Percentiles rank a stretch among this genome's conserved stretches.
phyloP scores from a whole-genome alignment of 2,329 filamentous ascomycete species.

The Leptographium galeiforme region DNA sequence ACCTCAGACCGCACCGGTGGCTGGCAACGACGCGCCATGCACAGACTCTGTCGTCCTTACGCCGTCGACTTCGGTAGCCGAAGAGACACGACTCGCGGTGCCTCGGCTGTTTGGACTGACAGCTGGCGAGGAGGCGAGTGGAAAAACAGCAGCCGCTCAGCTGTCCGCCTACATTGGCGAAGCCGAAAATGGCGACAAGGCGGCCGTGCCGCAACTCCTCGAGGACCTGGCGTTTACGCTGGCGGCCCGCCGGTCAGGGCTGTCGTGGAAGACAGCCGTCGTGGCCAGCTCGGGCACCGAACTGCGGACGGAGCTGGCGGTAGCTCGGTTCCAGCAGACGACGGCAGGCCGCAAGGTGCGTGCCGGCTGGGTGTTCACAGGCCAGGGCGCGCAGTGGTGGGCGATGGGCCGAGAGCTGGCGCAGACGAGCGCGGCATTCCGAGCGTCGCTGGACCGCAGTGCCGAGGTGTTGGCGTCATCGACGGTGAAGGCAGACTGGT shows the following conservation, averaged over 20 bases:
- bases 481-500: constrained; percentile 22
- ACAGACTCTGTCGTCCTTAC: neutral
- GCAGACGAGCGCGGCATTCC: constrained; percentile 5
- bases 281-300: neutral
- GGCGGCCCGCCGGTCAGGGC: constrained; percentile 12
- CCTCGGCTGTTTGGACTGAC: constrained; percentile 23
- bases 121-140: constrained; percentile 7
- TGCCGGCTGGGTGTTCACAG: constrained; percentile 15
- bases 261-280: constrained; percentile 8
- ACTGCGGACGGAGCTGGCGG: neutral
- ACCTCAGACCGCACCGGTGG: too few species aligned
- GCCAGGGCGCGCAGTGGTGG: constrained; percentile 17
- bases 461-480: constrained; percentile 16
- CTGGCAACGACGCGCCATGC: too few species aligned
- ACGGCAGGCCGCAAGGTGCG: neutral
- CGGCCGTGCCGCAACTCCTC: neutral
- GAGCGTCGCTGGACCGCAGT: constrained; percentile 9
- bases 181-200: neutral
- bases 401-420: constrained; percentile 21
- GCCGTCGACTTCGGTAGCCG: neutral
- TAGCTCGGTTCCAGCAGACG: neutral
- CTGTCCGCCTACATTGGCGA: constrained; percentile 3
- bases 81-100: neutral
- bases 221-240: constrained; percentile 17
- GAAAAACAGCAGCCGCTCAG: constrained; percentile 3